These are phyloP conservation scores for Alternaria sp. DNA, from an alignment of 2,329 filamentous ascomycete genomes.

Conservation along the genomic window DNA sequence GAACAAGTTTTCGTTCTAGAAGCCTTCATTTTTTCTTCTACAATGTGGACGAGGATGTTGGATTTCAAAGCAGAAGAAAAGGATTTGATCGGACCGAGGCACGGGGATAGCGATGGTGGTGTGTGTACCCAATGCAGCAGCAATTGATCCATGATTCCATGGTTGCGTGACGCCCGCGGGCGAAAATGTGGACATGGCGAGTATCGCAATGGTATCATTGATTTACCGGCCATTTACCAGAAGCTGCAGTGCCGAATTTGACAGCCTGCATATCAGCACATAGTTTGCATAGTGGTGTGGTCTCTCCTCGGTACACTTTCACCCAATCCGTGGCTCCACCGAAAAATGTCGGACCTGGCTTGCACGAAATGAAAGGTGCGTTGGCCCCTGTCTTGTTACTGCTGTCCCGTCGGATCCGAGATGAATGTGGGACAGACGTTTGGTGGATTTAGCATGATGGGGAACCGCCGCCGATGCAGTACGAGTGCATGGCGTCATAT, in stretches of 20 bases:
- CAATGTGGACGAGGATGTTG: not conserved
- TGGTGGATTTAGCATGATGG: constrained; percentile 3
- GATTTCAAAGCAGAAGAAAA: constrained; percentile 2
- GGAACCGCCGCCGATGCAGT: constrained; percentile 1
- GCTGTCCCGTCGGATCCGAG: constrained; percentile 1
- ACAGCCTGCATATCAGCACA: not conserved
- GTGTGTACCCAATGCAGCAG: not conserved
- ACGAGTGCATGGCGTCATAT: constrained; percentile 12
- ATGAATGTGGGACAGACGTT: not conserved
- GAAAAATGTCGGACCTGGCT: constrained; percentile 4
- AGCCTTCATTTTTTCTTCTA: not conserved
- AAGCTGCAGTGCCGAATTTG: not conserved
- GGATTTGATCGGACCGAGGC: constrained; percentile 1
- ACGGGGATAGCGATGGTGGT: constrained; percentile 4
- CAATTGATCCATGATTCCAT: constrained; percentile 3
- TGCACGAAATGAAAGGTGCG: not conserved
- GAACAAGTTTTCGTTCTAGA: not conserved
- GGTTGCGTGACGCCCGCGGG: not conserved
- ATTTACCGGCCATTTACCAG: not conserved
- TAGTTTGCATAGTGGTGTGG: not conserved
- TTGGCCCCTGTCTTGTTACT: constrained; percentile 11
- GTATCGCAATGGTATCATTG: not conserved
- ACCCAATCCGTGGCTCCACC: constrained; percentile 1
- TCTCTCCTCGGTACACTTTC: constrained; percentile 1
- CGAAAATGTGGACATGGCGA: not conserved